phyloP scores from a whole-genome alignment of 192 early-diverging fungal genomes.

The Backusella australiensis region DNA sequence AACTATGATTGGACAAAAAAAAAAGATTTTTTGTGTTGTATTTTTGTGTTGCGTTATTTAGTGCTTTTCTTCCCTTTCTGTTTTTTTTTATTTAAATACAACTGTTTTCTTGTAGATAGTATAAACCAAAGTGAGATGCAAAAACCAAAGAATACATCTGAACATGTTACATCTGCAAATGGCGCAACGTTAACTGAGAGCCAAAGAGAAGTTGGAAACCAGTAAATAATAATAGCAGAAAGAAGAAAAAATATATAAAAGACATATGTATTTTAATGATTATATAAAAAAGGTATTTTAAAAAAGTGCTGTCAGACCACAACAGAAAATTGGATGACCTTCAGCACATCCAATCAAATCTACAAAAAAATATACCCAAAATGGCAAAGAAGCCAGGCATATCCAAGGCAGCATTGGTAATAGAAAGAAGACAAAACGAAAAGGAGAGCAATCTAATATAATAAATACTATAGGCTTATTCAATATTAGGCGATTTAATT shows the following conservation, averaged over 20 bases:
- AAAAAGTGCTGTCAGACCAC: conserved; percentile 14
- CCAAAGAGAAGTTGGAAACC: conserved; percentile 6
- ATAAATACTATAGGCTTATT: conserved; percentile 42
- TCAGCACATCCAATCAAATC: conserved; percentile 20
- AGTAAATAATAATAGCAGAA: neutral
- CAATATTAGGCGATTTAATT: conserved; percentile 66
- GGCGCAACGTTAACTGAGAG: neutral
- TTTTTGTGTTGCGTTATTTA: neutral
- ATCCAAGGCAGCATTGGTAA: conserved; percentile 14
- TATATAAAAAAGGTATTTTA: conserved; percentile 13
- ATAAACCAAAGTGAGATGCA: neutral
- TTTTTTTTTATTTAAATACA: neutral
- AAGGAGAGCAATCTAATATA: neutral
- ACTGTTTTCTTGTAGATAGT: neutral
- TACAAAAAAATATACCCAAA: conserved; percentile 18
- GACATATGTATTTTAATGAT: neutral
- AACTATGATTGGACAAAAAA: neutral
- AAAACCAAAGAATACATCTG: neutral
- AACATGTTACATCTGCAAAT: neutral
- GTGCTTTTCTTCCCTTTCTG: neutral
- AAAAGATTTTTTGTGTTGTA: neutral
- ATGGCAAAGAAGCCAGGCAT: neutral
- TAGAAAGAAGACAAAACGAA: neutral
- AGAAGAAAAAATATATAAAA: neutral
- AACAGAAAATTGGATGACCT: conserved; percentile 24